Conservation (phyloP, 176 grass and related monocot species). For the Sorghum bicolor region DNA sequence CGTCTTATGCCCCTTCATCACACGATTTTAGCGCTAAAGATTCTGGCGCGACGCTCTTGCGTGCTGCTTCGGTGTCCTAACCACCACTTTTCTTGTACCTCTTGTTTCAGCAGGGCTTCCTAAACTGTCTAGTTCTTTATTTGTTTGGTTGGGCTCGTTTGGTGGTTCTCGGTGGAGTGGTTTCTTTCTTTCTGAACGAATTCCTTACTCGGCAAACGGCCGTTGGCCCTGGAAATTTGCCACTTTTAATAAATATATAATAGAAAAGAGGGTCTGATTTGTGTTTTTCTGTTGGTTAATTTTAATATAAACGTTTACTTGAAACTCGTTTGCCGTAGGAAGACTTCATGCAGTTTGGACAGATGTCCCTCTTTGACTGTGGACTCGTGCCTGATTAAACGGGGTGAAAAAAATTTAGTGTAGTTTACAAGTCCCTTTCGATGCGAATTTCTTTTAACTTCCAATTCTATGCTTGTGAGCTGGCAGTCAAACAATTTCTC, state of each 20-base stretch:
- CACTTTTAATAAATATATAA: neutral
- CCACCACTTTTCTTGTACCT: slow-evolving; percentile 2
- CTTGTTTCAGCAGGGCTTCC: slow-evolving; percentile 7
- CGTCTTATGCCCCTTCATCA: neutral
- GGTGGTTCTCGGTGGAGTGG: neutral
- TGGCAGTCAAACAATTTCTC: slow-evolving; percentile 37
- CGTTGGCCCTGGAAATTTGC: neutral
- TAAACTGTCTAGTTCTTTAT: slow-evolving; percentile 10
- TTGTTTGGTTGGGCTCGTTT: slow-evolving; percentile 8
- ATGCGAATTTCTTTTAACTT: slow-evolving; percentile 23
- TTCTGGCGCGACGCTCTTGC: slow-evolving; percentile 11
- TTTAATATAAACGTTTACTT: slow-evolving; percentile 4
- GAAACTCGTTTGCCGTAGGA: neutral
- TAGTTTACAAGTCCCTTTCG: slow-evolving; percentile 46
- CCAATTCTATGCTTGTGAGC: slow-evolving; percentile 20
- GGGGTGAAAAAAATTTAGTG: slow-evolving; percentile 7
- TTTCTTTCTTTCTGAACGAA: neutral
- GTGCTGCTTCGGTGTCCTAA: slow-evolving; percentile 41
- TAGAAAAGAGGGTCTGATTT: neutral
- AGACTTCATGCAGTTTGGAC: slow-evolving; percentile 14
- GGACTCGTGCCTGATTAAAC: slow-evolving; percentile 36
- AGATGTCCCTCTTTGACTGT: slow-evolving; percentile 19
- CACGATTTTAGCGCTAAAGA: slow-evolving; percentile 11
- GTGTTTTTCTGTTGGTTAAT: neutral
- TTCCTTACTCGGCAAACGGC: neutral